phyloP scores from a whole-genome alignment of 2,329 filamentous ascomycete genomes.

The Venturiaceae sp. region DNA sequence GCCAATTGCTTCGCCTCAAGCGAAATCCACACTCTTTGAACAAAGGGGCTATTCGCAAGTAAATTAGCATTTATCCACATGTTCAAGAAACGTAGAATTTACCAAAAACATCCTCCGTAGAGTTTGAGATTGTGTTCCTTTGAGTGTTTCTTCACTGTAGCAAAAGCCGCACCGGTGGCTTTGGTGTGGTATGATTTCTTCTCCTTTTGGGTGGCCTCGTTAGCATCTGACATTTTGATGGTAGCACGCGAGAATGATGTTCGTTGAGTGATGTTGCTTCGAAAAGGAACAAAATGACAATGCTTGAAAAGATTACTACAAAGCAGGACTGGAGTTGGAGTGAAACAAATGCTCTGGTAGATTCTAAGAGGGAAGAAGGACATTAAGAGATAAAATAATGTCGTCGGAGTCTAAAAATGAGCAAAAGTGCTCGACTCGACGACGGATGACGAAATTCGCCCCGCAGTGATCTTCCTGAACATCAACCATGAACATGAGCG shows the following conservation, averaged over 20 bases:
- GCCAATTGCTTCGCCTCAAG: conserved; percentile 67
- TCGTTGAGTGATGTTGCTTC: neutral
- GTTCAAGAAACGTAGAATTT: too few relatives aligned
- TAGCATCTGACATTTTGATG: neutral
- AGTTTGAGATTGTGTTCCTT: conserved; percentile 64
- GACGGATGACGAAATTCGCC: neutral
- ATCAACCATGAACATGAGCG: neutral
- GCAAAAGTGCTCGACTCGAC: neutral
- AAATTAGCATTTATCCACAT: neutral
- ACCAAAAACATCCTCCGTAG: conserved; percentile 80
- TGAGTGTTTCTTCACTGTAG: conserved; percentile 61
- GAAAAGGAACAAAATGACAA: too few relatives aligned
- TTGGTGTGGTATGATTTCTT: conserved; percentile 61
- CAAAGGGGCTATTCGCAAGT: conserved; percentile 8
- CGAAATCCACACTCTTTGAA: conserved; percentile 69
- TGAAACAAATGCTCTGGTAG: too few relatives aligned
- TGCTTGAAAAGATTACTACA: neutral
- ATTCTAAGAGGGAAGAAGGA: too few relatives aligned
- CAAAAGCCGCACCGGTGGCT: conserved; percentile 59
- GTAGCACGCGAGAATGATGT: neutral
- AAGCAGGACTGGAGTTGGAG: neutral
- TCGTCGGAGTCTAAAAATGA: too few relatives aligned
- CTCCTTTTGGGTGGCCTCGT: conserved; percentile 1
- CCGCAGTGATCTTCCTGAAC: neutral
- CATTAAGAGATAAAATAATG: neutral